Evolutionary conservation across 1,284 basidiomycete species (phyloP).

Genomic region (Heterobasidion occidentale): DNA sequence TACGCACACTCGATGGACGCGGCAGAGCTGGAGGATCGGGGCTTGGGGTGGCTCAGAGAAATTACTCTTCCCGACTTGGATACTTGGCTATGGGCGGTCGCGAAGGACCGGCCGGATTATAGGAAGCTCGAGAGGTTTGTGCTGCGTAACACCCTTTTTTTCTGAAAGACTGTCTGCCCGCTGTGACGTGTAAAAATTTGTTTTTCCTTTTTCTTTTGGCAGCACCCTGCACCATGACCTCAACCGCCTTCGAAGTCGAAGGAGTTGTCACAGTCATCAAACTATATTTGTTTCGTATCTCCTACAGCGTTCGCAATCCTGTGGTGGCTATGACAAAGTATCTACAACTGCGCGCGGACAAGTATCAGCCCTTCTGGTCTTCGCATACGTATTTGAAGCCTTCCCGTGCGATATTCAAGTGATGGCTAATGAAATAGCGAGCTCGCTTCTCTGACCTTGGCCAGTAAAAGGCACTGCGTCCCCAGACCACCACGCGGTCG

Average conservation of each 20-base stretch:
- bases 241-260: too few relatives aligned
- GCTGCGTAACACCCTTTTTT: slow-evolving; percentile 55
- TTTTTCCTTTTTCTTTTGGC: background rate
- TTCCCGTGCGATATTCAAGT: background rate
- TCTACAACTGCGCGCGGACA: too few relatives aligned
- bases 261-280: too few relatives aligned
- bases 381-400: too few relatives aligned
- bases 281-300: too few relatives aligned
- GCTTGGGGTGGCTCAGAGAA: slow-evolving; percentile 41
- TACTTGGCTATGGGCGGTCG: slow-evolving; percentile 71
- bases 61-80: slow-evolving; percentile 58
- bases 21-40: slow-evolving; percentile 18
- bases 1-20: slow-evolving; percentile 38
- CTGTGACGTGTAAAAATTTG: background rate
- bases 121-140: slow-evolving; percentile 55
- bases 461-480: background rate
- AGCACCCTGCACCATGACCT: background rate
- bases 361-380: too few relatives aligned
- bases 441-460: background rate
- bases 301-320: too few relatives aligned
- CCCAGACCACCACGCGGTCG: background rate
- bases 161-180: slow-evolving; percentile 27
- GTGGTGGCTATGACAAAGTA: too few relatives aligned
- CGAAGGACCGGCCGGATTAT: slow-evolving; percentile 68
- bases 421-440: background rate